These are phyloP conservation scores for Lactarius psammicola DNA, from an alignment of 768 basidiomycete genomes.

Conservation along the genomic window DNA sequence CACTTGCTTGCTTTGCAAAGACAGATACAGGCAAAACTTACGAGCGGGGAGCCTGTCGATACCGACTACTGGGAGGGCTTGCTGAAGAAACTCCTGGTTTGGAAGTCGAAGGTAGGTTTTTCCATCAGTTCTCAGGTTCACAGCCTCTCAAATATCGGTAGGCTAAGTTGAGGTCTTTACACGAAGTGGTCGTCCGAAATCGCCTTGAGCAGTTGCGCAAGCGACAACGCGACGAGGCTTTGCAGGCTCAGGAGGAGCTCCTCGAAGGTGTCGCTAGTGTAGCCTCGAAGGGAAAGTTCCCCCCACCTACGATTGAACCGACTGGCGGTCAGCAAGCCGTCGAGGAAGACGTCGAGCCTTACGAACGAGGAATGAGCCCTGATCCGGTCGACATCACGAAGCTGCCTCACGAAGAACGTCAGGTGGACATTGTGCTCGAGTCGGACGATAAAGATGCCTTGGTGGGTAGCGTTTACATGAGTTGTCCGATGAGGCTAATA, in stretches of 20 bases:
- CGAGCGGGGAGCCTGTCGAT: slow-evolving; percentile 92
- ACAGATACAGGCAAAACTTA: slow-evolving; percentile 83
- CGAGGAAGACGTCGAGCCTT: slow-evolving; percentile 72
- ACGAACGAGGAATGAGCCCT: slow-evolving; percentile 86
- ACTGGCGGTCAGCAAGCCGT: slow-evolving; percentile 38
- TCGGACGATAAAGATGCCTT: slow-evolving; percentile 60
- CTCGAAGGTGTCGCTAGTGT: slow-evolving; percentile 72
- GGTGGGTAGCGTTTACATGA: slow-evolving; percentile 34
- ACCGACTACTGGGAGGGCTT: slow-evolving; percentile 97
- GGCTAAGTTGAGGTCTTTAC: slow-evolving; percentile 89
- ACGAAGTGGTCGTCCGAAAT: slow-evolving; percentile 96
- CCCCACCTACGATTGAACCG: slow-evolving; percentile 38
- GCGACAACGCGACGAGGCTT: slow-evolving; percentile 91
- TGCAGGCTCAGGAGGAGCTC: slow-evolving; percentile 90
- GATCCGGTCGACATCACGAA: slow-evolving; percentile 66
- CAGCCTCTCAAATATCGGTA: slow-evolving; percentile 36
- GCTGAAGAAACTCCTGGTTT: slow-evolving; percentile 88
- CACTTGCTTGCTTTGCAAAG: slow-evolving; percentile 80
- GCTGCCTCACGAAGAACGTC: slow-evolving; percentile 73
- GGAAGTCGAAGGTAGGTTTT: slow-evolving; percentile 84
- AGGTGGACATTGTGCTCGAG: slow-evolving; percentile 74
- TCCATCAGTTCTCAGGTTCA: neutral
- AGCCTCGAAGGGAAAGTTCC: slow-evolving; percentile 48
- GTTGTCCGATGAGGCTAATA: slow-evolving; percentile 5
- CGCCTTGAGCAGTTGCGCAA: slow-evolving; percentile 94